Evolutionary conservation across 768 basidiomycete species (phyloP).

Genomic region (Agaricus blazei): DNA sequence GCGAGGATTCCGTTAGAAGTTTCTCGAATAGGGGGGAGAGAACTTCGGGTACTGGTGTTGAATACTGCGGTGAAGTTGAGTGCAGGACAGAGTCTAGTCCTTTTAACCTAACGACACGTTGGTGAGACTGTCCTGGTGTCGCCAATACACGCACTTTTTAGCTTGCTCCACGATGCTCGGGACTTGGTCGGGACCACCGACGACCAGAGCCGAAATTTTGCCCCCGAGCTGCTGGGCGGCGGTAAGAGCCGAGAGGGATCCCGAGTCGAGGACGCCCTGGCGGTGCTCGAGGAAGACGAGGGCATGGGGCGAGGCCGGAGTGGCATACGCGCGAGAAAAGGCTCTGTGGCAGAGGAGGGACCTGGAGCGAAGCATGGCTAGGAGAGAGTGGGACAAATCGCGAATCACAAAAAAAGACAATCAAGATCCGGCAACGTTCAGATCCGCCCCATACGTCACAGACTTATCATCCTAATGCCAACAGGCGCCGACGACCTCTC

Average conservation of each 20-base stretch:
- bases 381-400: conserved; percentile 3
- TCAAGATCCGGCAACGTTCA: neutral
- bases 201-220: conserved; percentile 72
- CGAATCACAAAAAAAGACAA: neutral
- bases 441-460: neutral
- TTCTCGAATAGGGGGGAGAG: conserved; percentile 80
- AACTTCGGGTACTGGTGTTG: conserved; percentile 66
- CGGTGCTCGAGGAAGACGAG: conserved; percentile 90
- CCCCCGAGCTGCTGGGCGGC: conserved; percentile 87
- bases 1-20: conserved; percentile 53
- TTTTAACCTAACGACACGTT: conserved; percentile 43
- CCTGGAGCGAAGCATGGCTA: conserved; percentile 23
- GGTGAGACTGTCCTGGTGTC: conserved; percentile 9
- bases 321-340: conserved; percentile 49
- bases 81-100: conserved; percentile 66
- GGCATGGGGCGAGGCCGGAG: conserved; percentile 59
- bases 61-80: conserved; percentile 65
- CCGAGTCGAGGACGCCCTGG: conserved; percentile 74
- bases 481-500: neutral
- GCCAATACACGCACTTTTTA: conserved; percentile 55
- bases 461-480: too few species aligned
- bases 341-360: conserved; percentile 19
- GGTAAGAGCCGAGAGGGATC: conserved; percentile 85
- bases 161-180: conserved; percentile 63
- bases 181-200: conserved; percentile 67